These are phyloP conservation scores for Diphasiastrum complanatum DNA, from an alignment of 83 land plant genomes.

Conservation along the genomic window DNA sequence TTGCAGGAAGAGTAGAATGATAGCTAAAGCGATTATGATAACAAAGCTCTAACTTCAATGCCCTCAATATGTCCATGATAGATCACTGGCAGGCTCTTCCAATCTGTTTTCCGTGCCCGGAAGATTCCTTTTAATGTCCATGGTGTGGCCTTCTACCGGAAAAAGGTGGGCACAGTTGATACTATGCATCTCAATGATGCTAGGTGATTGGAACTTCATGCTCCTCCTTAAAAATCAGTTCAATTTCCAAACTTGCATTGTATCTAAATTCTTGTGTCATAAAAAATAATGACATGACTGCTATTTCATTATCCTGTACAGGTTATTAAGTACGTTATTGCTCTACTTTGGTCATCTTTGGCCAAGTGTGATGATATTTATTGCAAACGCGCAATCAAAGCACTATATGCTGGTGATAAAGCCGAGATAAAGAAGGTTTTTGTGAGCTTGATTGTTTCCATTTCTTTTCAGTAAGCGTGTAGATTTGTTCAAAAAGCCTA, in stretches of 20 bases:
- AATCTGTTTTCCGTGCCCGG: constrained; percentile 63
- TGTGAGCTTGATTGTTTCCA: no score
- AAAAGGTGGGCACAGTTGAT: constrained; percentile 51
- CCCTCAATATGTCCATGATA: no score
- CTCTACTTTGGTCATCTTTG: constrained; percentile 68
- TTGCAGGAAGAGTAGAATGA: no score
- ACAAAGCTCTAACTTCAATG: background rate
- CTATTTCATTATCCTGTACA: constrained; percentile 10
- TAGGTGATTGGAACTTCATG: background rate
- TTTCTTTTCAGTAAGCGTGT: background rate
- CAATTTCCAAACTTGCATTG: no score
- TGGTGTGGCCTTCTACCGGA: constrained; percentile 93
- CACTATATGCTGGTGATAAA: constrained; percentile 62
- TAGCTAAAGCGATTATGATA: no score
- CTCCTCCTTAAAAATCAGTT: no score
- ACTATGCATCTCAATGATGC: no score
- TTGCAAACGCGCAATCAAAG: constrained; percentile 70
- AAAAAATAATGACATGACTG: background rate
- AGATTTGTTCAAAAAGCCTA: no score
- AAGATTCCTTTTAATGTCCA: constrained; percentile 95
- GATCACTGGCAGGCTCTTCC: constrained; percentile 87
- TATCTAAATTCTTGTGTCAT: no score
- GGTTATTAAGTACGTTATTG: constrained; percentile 69
- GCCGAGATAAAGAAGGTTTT: constrained; percentile 69
- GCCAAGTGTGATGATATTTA: constrained; percentile 56